These are phyloP conservation scores for Solanum pinnatisectum DNA, from an alignment of 257 asterid genomes.

Conservation along the genomic window DNA sequence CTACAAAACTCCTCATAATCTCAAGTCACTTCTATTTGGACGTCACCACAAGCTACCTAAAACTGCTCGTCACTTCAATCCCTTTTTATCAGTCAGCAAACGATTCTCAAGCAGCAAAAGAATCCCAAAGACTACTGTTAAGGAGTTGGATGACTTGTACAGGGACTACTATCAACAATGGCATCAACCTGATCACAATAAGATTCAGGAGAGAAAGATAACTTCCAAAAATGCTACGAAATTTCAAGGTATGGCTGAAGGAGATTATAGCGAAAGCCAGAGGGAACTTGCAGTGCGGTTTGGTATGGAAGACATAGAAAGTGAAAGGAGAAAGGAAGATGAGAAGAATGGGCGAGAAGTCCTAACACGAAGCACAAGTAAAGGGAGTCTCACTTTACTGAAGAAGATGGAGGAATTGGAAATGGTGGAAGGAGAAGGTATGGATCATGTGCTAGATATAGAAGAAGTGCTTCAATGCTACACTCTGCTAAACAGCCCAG, in stretches of 20 bases:
- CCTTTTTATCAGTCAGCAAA: slow-evolving; percentile 11
- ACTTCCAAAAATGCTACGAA: neutral
- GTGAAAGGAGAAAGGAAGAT: slow-evolving; percentile 14
- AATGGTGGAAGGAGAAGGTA: slow-evolving; percentile 56
- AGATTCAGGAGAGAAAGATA: slow-evolving; percentile 11
- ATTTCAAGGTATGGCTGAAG: slow-evolving; percentile 18
- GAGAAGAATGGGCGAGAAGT: slow-evolving; percentile 17
- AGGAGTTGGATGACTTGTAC: slow-evolving; percentile 27
- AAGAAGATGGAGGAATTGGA: slow-evolving; percentile 57
- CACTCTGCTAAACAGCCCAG: slow-evolving; percentile 57
- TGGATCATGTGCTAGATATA: slow-evolving; percentile 62
- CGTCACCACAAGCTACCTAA: slow-evolving; percentile 35
- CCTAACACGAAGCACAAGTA: slow-evolving; percentile 15
- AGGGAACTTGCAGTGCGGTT: slow-evolving; percentile 15
- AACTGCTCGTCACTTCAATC: slow-evolving; percentile 13
- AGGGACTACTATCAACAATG: slow-evolving; percentile 26
- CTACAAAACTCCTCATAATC: slow-evolving; percentile 26
- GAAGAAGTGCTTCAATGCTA: slow-evolving; percentile 77
- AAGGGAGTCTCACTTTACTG: slow-evolving; percentile 18
- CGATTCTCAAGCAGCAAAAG: slow-evolving; percentile 5
- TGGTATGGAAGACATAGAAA: slow-evolving; percentile 5
- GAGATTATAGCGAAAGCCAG: slow-evolving; percentile 12
- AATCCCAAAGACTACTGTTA: slow-evolving; percentile 7
- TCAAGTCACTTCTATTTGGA: slow-evolving; percentile 31
- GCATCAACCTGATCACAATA: slow-evolving; percentile 10